These are phyloP conservation scores for Scorias spongiosa DNA, from an alignment of 2,329 filamentous ascomycete species.

Conservation along the genomic window DNA sequence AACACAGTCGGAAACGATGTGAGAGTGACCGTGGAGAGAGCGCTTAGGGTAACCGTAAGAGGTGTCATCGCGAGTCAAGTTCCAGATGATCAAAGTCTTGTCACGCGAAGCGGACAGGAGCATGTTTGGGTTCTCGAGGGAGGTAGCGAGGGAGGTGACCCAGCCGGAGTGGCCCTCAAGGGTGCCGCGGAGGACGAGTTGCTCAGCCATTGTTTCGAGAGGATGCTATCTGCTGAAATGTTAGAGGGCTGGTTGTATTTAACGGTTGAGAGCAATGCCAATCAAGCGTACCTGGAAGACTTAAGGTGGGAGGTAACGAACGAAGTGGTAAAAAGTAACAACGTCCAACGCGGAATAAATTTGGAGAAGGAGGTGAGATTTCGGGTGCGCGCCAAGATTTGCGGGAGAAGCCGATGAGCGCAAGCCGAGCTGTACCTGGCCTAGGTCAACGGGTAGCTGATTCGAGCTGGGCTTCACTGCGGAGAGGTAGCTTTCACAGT, in stretches of 20 bases:
- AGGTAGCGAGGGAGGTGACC: conserved; percentile 97
- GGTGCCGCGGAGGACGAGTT: conserved; percentile 29
- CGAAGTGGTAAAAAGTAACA: not conserved
- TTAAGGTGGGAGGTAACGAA: not conserved
- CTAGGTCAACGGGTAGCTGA: too few relatives aligned
- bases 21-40: conserved; percentile 95
- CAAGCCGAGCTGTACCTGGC: too few relatives aligned
- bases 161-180: conserved; percentile 88
- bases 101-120: conserved; percentile 93
- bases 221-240: conserved; percentile 4
- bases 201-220: conserved; percentile 22
- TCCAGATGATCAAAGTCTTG: conserved; percentile 99
- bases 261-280: not conserved
- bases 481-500: too few relatives aligned
- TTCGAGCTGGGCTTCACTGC: too few relatives aligned
- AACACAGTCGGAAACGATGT: conserved; percentile 99
- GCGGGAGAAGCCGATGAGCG: not conserved
- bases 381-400: not conserved
- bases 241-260: not conserved
- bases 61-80: conserved; percentile 95
- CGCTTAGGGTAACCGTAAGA: conserved; percentile 99
- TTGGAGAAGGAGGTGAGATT: not conserved
- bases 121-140: conserved; percentile 99
- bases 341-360: not conserved
- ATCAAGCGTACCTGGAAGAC: not conserved